Base-by-base conservation (phyloP, 164 flowering plant genomes). In the Aristolochia californica region DNA sequence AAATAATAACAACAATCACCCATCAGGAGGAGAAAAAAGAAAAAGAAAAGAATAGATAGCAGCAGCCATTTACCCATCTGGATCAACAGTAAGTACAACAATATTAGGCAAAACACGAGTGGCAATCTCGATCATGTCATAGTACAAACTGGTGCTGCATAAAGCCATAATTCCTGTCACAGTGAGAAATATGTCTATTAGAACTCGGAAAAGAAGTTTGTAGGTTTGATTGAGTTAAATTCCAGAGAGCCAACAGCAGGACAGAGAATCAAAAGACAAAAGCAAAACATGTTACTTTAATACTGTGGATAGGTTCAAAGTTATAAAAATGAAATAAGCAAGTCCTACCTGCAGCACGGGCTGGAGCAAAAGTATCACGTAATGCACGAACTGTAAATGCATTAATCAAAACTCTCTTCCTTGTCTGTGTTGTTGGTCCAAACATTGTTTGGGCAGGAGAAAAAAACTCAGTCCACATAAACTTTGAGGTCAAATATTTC, bases 361-460 rank as follows among this genome's bases (percentile, higher is more conserved):
- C 97, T 48, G 97, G 96, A 45, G 97, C 74, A 64, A 94, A 94
- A 43, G 88, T 80, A 79, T 94, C 99, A 62, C 95, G 95, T 70
- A 94, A 66, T 55, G 97, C 99, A 72, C 99, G 97, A 45, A 81
- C 99, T 12, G 97, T 90, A 71, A 94, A 94, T 55, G 99, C 99
- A 81, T 94, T 94, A 51, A 94, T 94, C 77, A 94, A 71, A 62
- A 94, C 99, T 74, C 99, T 84, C 74, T 85, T 94, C 78, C 97
- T 79, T 43, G 86, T 90, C 99, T 94, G 82, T 77, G 76, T 24
- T 28, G 45, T 65, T 24, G 49, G 14, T 44, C 25, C 60, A 57
- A 34, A 22, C 43, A 56, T 11, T n/a, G n/a, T 21, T n/a, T 56
- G 15, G 22, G 58, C 48, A 17, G 43, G 16, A 56, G 24, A 8